phyloP scores from a whole-genome alignment of 306 rosid species.

The Acacia crassicarpa region DNA sequence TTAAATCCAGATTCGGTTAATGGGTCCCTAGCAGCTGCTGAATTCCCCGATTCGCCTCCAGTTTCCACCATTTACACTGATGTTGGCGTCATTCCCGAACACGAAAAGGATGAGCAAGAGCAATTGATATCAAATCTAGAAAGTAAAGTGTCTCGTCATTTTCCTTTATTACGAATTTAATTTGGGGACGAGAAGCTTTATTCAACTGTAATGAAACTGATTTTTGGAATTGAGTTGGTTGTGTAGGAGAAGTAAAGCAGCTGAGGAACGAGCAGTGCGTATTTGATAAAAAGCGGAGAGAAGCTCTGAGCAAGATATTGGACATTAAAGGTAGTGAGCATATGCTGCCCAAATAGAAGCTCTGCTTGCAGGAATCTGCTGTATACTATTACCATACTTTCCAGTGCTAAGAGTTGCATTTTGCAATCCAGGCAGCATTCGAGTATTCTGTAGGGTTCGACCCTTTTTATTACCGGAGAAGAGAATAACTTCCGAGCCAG shows the following conservation, averaged over 20 bases:
- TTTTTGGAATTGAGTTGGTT: conserved; percentile 28
- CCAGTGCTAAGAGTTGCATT: conserved; percentile 23
- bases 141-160: conserved; percentile 42
- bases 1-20: conserved; percentile 54
- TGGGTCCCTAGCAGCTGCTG: conserved; percentile 35
- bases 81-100: conserved; percentile 80
- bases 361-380: neutral
- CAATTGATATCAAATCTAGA: conserved; percentile 58
- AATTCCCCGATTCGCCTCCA: conserved; percentile 39
- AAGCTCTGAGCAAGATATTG: conserved; percentile 80
- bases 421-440: conserved; percentile 70
- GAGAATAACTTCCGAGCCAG: conserved; percentile 52
- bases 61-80: conserved; percentile 63
- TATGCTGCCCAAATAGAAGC: neutral
- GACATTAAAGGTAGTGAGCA: conserved; percentile 75
- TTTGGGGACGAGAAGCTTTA: conserved; percentile 10
- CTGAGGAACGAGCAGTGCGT: conserved; percentile 54
- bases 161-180: conserved; percentile 17
- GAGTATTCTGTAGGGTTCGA: conserved; percentile 85
- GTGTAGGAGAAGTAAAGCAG: conserved; percentile 67
- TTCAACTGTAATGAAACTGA: conserved; percentile 10
- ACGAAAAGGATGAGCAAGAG: conserved; percentile 56
- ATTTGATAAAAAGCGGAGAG: conserved; percentile 60
- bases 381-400: neutral
- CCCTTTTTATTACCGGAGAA: conserved; percentile 50